These are phyloP conservation scores for Dittrichia graveolens DNA, from an alignment of 129 eudicot genomes.

Conservation along the genomic window DNA sequence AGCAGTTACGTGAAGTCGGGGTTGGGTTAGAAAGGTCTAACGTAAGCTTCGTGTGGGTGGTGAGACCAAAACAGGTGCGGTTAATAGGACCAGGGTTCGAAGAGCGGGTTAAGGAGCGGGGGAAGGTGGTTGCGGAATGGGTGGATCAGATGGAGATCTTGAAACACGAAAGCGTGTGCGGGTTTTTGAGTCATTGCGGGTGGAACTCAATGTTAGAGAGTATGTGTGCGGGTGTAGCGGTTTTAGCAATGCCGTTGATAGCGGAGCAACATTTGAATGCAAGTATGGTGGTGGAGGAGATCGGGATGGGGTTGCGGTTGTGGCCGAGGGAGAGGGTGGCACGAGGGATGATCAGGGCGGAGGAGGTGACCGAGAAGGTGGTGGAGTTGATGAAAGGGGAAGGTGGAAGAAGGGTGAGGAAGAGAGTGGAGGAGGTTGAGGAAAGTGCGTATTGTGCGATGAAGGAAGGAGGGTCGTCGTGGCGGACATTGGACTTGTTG, in stretches of 20 bases:
- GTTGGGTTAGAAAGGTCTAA: slow-evolving; percentile 53
- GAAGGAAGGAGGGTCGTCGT: slow-evolving; percentile 49
- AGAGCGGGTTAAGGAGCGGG: slow-evolving; percentile 44
- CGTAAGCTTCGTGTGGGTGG: slow-evolving; percentile 54
- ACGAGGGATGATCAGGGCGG: slow-evolving; percentile 46
- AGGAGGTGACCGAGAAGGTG: slow-evolving; percentile 44
- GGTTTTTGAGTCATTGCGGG: slow-evolving; percentile 72
- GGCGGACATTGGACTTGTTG: slow-evolving; percentile 28
- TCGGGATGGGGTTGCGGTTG: slow-evolving; percentile 47
- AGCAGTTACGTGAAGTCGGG: slow-evolving; percentile 51
- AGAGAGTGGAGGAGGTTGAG: slow-evolving; percentile 34
- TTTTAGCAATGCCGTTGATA: slow-evolving; percentile 60
- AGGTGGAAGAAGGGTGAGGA: slow-evolving; percentile 36
- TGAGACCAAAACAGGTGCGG: slow-evolving; percentile 25
- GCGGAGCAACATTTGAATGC: slow-evolving; percentile 67
- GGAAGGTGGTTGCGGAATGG: slow-evolving; percentile 62
- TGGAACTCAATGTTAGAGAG: slow-evolving; percentile 69
- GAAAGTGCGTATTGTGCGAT: slow-evolving; percentile 41
- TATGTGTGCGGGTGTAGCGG: slow-evolving; percentile 52
- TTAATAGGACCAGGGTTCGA: slow-evolving; percentile 35
- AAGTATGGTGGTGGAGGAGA: slow-evolving; percentile 53
- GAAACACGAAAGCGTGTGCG: slow-evolving; percentile 41
- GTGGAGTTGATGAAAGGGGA: slow-evolving; percentile 46
- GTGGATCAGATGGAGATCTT: slow-evolving; percentile 51
- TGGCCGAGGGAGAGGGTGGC: slow-evolving; percentile 37